Evolutionary conservation across 176 grass and related monocot genomes (phyloP), one percentile per base, ranked within the genome.

Genomic region (Melocanna baccifera): DNA sequence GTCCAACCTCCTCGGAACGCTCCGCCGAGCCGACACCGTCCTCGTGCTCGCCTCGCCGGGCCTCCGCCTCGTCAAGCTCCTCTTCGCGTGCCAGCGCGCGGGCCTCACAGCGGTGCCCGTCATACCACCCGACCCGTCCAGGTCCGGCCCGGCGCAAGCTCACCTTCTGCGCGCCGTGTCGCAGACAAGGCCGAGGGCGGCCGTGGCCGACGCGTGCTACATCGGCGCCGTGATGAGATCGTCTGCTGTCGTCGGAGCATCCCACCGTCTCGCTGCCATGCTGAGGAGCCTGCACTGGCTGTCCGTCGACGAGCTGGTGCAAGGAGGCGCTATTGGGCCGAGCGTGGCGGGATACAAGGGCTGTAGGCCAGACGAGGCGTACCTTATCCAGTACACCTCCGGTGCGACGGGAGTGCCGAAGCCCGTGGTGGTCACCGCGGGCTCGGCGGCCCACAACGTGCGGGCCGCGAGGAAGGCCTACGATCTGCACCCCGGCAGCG

Each of bases 361-460:
- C 36, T 83, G 81, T 45, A n/a, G 81, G 13, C 52, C 81, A 36
- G 45, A 56, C 0, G 87, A 94, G 37, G 41, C 47, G 11, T 87
- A 89, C 59, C 81, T 91, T 39, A 69, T 94, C 43, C 89, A 91
- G 84, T 94, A 94, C 87, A 94, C 92, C 4, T 94, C 92, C 4
- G 87, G 92, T 26, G 86, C 87, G 19, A 91, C 89, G 12, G 86
- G 80, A 23, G 81, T 91, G 47, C 77, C 84, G 42, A 94, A 84
- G 87, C 86, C 89, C 4, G 89, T 94, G 8, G 32, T 82, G 25
- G 67, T 91, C 15, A 91, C 89, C 0, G 89, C 86, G 16, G 92
- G 89, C n/a, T 70, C 86, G 12, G 89, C 77, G 2, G 87, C 87
- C 23, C 89, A 85, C 7, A 94, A 91, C 76, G 89, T 83, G 34